These are phyloP conservation scores for Viola pubescens DNA, from an alignment of 441 rosid genomes.

Conservation along the genomic window DNA sequence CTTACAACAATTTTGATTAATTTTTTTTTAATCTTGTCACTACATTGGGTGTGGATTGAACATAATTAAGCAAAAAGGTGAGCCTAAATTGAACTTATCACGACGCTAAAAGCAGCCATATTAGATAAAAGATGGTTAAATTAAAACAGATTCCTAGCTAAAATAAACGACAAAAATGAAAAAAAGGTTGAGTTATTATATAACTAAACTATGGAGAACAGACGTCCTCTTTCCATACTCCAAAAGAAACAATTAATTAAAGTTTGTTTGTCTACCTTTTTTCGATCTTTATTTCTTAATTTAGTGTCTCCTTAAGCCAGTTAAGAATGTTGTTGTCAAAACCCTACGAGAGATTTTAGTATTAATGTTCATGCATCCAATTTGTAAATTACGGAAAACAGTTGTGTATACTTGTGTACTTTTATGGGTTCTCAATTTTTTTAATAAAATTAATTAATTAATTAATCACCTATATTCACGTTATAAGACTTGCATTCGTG, in stretches of 20 bases:
- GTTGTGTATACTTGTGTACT: not conserved
- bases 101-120: not conserved
- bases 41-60: too few relatives aligned
- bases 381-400: not conserved
- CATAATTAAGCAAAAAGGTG: constrained; percentile 4
- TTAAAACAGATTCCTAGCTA: constrained; percentile 8
- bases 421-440: not conserved
- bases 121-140: not conserved
- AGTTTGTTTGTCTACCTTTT: constrained; percentile 1
- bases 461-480: not conserved
- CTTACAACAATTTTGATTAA: too few relatives aligned
- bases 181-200: constrained; percentile 19
- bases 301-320: not conserved
- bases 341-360: too few relatives aligned
- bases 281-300: not conserved
- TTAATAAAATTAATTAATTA: not conserved
- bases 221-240: constrained; percentile 26
- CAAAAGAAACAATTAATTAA: constrained; percentile 4
- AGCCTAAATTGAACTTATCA: constrained; percentile 8
- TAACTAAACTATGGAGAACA: constrained; percentile 18
- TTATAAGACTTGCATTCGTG: not conserved
- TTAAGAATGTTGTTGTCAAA: not conserved
- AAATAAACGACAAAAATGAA: not conserved
- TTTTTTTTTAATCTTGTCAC: too few relatives aligned
- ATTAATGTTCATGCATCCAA: not conserved